Conservation (phyloP, 2,329 filamentous ascomycete species). For the Fusarium beomiforme region DNA sequence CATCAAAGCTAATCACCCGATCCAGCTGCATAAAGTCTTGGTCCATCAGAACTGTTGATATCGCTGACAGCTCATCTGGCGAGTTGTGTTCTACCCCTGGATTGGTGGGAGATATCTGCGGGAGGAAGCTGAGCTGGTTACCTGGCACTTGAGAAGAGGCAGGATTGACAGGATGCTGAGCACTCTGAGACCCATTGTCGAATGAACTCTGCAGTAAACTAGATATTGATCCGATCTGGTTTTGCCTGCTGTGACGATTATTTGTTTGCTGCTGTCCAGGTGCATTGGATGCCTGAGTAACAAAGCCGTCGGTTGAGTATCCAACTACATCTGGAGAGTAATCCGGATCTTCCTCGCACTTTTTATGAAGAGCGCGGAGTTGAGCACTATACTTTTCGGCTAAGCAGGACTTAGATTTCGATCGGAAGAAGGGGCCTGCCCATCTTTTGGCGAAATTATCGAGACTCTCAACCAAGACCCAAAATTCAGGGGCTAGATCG, state of each 20-base stretch:
- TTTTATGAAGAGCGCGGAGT: constrained; percentile 4
- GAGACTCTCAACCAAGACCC: constrained; percentile 42
- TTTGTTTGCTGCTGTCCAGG: not conserved
- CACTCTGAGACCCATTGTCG: not conserved
- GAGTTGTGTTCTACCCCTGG: constrained; percentile 4
- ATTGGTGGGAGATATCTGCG: constrained; percentile 23
- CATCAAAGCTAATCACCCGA: constrained; percentile 49
- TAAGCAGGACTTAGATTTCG: not conserved
- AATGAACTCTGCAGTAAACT: not conserved
- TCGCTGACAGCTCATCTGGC: constrained; percentile 42
- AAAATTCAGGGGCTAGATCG: constrained; percentile 40
- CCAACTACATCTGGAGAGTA: constrained; percentile 25
- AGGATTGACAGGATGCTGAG: not conserved
- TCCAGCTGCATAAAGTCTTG: constrained; percentile 48
- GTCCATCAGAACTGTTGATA: constrained; percentile 47
- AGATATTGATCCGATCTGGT: rapidly evolving
- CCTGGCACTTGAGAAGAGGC: not conserved
- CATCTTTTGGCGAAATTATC: constrained; percentile 46
- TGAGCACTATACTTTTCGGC: constrained; percentile 22
- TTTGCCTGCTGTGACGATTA: rapidly evolving
- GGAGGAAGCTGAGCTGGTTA: constrained; percentile 1
- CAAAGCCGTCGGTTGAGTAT: constrained; percentile 24
- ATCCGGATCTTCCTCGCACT: not conserved
- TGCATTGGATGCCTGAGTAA: rapidly evolving
- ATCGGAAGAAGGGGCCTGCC: constrained; percentile 23